Evolutionary conservation across 2,329 filamentous ascomycete species (phyloP).

Genomic region (Penicillium crustosum): DNA sequence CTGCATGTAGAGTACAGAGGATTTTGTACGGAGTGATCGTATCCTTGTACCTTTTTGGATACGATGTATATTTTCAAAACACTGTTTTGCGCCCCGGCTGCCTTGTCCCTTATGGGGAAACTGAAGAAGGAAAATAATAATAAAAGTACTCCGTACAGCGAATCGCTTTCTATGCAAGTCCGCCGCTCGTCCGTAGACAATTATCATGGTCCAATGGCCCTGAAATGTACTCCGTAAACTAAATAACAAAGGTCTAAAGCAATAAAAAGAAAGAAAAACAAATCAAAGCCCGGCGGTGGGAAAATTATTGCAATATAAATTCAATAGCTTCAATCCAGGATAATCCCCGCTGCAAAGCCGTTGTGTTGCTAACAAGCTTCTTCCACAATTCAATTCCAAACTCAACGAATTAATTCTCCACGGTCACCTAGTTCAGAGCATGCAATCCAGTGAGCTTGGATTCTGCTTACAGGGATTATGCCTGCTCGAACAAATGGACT

Average conservation of each 20-base stretch:
- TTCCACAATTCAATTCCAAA: background rate
- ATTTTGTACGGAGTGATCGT: background rate
- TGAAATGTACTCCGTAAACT: background rate
- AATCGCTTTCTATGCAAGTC: background rate
- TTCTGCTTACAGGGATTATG: conserved; percentile 7
- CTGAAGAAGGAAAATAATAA: background rate
- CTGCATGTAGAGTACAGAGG: background rate
- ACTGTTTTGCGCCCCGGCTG: background rate
- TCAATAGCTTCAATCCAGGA: background rate
- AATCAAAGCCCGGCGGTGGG: background rate
- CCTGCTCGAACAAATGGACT: conserved; percentile 1
- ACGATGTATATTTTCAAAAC: background rate
- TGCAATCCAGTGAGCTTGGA: conserved; percentile 4
- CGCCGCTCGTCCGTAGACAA: background rate
- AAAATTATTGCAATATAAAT: background rate
- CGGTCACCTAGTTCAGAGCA: background rate
- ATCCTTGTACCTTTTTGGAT: background rate
- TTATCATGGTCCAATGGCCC: background rate
- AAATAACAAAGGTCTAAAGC: background rate
- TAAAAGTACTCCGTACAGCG: background rate
- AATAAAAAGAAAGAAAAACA: no score
- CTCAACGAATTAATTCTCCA: background rate
- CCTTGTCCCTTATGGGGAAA: background rate
- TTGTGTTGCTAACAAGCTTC: conserved; percentile 14
- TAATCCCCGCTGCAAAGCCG: background rate